These are phyloP conservation scores for Fusarium agapanthi DNA, from an alignment of 2,329 filamentous ascomycete species.

Conservation along the genomic window DNA sequence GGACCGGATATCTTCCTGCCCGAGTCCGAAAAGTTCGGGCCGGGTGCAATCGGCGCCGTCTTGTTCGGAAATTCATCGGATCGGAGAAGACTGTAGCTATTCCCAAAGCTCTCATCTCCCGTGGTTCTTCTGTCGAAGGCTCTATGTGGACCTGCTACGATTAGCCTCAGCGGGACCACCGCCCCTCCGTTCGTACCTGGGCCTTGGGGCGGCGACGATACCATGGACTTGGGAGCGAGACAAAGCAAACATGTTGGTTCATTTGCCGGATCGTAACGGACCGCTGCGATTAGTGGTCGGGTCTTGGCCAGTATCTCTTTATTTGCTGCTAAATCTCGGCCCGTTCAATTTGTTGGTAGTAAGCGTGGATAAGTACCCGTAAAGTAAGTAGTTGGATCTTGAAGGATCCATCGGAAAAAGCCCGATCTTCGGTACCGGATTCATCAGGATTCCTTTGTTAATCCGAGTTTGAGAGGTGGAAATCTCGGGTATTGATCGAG, in stretches of 20 bases:
- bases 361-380: not conserved
- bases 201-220: constrained; percentile 6
- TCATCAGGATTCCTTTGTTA: not conserved
- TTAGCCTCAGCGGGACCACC: constrained; percentile 4
- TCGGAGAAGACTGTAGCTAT: not conserved
- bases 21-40: constrained; percentile 1
- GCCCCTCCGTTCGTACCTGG: constrained; percentile 16
- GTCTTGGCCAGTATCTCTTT: constrained; percentile 10
- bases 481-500: not conserved
- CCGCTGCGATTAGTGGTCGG: constrained; percentile 1
- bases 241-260: constrained; percentile 12
- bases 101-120: not conserved
- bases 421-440: not conserved
- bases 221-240: constrained; percentile 13
- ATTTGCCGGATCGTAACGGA: not conserved
- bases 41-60: constrained; percentile 17
- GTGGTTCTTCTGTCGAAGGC: not conserved
- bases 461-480: not conserved
- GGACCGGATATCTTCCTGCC: constrained; percentile 4
- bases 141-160: constrained; percentile 1
- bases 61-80: not conserved
- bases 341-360: not conserved
- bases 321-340: constrained; percentile 21
- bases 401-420: not conserved
- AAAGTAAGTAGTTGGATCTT: not conserved